These are phyloP conservation scores for Ascochyta clinopodiicola DNA, from an alignment of 2,329 filamentous ascomycete genomes.

Conservation along the genomic window DNA sequence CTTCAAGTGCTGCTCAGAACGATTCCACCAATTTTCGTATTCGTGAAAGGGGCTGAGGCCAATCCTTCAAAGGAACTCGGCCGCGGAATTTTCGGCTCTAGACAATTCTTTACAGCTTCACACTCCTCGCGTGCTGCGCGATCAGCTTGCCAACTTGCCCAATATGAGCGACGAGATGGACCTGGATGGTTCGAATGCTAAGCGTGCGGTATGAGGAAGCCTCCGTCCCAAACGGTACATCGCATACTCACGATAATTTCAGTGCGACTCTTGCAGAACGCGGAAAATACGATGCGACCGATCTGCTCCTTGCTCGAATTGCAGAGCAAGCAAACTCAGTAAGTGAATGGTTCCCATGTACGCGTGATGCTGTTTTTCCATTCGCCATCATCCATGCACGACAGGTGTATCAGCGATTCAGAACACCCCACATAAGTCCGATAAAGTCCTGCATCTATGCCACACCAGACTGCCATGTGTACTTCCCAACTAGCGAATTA, in stretches of 20 bases:
- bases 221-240: not conserved
- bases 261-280: constrained; percentile 46
- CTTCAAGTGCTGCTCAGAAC: not conserved
- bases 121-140: constrained; percentile 26
- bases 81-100: too few relatives aligned
- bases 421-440: not conserved
- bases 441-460: not conserved
- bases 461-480: not conserved
- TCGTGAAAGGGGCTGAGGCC: not conserved
- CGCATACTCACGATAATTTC: not conserved
- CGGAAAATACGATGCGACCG: constrained; percentile 47
- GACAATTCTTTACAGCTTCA: not conserved
- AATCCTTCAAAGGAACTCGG: not conserved
- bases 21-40: not conserved
- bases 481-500: not conserved
- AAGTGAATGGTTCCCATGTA: constrained; percentile 13
- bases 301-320: constrained; percentile 45
- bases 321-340: constrained; percentile 46
- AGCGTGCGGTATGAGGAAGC: constrained; percentile 37
- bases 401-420: not conserved
- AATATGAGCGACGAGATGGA: constrained; percentile 46
- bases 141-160: constrained; percentile 16
- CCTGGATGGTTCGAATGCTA: constrained; percentile 35
- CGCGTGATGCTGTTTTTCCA: not conserved
- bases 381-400: not conserved